Evolutionary conservation across 371 early-diverging fungal genomes (phyloP).

Genomic region (Mucor mucedo): DNA sequence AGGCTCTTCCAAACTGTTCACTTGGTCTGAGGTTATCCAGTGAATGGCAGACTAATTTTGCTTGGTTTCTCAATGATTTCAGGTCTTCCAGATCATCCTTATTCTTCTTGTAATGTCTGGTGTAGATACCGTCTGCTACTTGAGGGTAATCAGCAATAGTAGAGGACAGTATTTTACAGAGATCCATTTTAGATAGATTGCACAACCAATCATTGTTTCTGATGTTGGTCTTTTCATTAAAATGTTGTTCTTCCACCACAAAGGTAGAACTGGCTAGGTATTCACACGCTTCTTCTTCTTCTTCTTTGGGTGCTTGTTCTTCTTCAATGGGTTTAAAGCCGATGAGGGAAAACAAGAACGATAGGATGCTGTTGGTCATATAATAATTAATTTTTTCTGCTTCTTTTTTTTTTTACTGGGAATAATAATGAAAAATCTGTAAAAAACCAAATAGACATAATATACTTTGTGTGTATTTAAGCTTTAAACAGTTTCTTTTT

Average conservation of each 20-base stretch:
- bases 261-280: constrained; percentile 35
- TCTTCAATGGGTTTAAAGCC: constrained; percentile 25
- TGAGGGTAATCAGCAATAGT: constrained; percentile 31
- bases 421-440: constrained; percentile 15
- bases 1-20: constrained; percentile 41
- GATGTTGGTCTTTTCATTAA: constrained; percentile 2
- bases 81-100: constrained; percentile 19
- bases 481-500: constrained; percentile 6
- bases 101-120: constrained; percentile 17
- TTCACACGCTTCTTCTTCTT: constrained; percentile 18
- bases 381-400: constrained; percentile 10
- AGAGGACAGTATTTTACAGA: constrained; percentile 38
- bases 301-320: constrained; percentile 2
- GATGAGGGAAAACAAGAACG: constrained; percentile 32
- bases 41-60: constrained; percentile 26
- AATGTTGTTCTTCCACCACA: constrained; percentile 11
- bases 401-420: constrained; percentile 19
- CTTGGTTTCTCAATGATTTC: constrained; percentile 24
- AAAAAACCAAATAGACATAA: constrained; percentile 27
- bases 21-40: constrained; percentile 37
- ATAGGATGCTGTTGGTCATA: constrained; percentile 25
- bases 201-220: constrained; percentile 30
- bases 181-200: constrained; percentile 35
- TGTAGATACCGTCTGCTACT: constrained; percentile 27
- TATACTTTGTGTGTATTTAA: constrained; percentile 6